A percentile compares a stretch with the other conserved stretches of the same genome.
These are phyloP conservation scores for Botrytis aclada DNA, from an alignment of 2,329 filamentous ascomycete genomes.

Conservation along the genomic window DNA sequence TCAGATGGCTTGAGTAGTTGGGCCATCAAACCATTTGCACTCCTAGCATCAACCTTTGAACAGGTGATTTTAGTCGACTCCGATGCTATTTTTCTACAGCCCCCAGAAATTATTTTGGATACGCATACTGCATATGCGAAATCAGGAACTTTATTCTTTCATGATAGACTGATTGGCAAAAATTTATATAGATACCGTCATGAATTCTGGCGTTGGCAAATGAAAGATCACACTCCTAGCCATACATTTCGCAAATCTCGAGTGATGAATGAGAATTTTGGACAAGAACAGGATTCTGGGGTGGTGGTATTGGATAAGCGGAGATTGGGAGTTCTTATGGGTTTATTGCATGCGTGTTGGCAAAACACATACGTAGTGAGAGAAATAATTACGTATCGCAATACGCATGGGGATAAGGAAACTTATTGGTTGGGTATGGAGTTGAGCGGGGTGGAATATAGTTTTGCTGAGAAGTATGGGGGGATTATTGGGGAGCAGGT, in stretches of 20 bases:
- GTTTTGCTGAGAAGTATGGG: slow-evolving; percentile 44
- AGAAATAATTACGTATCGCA: slow-evolving; percentile 42
- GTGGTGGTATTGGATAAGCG: slow-evolving; percentile 34
- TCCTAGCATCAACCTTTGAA: not conserved
- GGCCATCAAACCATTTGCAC: slow-evolving; percentile 39
- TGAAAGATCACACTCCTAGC: slow-evolving; percentile 38
- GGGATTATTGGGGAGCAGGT: slow-evolving; percentile 41
- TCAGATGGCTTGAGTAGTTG: slow-evolving; percentile 28
- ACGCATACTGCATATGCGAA: slow-evolving; percentile 36
- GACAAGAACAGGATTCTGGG: not conserved
- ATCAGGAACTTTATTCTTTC: slow-evolving; percentile 42
- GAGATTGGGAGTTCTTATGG: slow-evolving; percentile 40
- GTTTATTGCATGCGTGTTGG: slow-evolving; percentile 45
- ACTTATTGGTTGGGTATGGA: slow-evolving; percentile 47
- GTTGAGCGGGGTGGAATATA: slow-evolving; percentile 40
- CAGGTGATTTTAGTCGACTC: not conserved
- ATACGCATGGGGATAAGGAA: slow-evolving; percentile 47
- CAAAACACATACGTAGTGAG: slow-evolving; percentile 44
- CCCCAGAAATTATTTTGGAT: slow-evolving; percentile 34
- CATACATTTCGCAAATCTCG: not conserved
- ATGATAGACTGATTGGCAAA: slow-evolving; percentile 39
- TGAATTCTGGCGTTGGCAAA: slow-evolving; percentile 41
- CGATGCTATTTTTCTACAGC: not conserved
- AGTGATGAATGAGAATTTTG: not conserved
- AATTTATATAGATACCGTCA: slow-evolving; percentile 38